Evolutionary conservation across 2,329 filamentous ascomycete species (phyloP), one percentile per base, ranked within the genome.

Genomic region (Xylaria digitata): DNA sequence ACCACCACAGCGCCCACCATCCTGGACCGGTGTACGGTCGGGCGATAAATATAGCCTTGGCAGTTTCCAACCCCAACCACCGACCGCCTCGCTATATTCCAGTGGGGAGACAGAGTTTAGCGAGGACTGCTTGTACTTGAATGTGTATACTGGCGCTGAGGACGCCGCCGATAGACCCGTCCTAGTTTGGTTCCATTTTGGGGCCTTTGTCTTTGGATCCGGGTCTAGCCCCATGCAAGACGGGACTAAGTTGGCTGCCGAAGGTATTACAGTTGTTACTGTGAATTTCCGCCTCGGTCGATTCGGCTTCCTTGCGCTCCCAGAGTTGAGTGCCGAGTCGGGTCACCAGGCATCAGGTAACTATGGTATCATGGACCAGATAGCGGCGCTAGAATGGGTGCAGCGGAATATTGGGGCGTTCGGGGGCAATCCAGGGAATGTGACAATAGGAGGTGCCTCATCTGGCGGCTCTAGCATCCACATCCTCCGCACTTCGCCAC

Each of bases 331-430:
- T 40, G 54, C 57, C 15, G 66, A 68, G 58, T 68, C 66, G 1
- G 66, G 45, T 6, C 54, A 55, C 21, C 46, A 60, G 15, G 46
- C 63, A 3, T 68, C 66, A 15, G 63, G 66, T 2, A 68, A 68
- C 37, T 68, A 68, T 21, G 66, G 62, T 23, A 65, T 68, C 11
- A 63, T 68, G 63, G 66, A 68, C 13, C 66, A 68, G 52, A 56
- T 67, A 2, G 62, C 66, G 3, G 66, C 66, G 13, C 19, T 68
- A 4, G 37, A 66, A n/a, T 68, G 66, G 66, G 63, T 68, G 2
- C 63, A 63, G 17, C 62, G 63, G 19, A 66, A 68, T 32, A 68
- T 68, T 26, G 34, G 32, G n/a, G 66, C 9, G 6, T 68, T 68
- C 21, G 63, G 66, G 6, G 66, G 66, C 7, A 13, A 66, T 13